Conservation (phyloP, 768 basidiomycete genomes). For the Lepiota brunneoincarnata region DNA sequence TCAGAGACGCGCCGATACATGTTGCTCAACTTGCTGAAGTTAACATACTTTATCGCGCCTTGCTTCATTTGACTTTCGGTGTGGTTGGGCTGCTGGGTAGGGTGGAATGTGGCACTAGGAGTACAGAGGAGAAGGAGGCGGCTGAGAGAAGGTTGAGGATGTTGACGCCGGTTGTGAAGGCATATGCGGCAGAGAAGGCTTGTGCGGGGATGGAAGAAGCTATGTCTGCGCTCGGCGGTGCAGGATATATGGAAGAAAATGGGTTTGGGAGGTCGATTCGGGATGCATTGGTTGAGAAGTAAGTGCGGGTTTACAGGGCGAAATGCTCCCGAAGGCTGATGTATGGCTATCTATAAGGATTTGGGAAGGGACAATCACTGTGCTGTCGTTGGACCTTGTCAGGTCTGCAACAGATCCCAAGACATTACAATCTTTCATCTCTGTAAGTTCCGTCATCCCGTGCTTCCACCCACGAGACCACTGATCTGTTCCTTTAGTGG, state of each 20-base stretch:
- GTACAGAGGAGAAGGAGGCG: conserved; percentile 32
- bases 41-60: conserved; percentile 61
- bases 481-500: conserved; percentile 43
- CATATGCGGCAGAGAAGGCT: conserved; percentile 65
- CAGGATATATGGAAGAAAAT: conserved; percentile 84
- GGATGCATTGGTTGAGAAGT: conserved; percentile 73
- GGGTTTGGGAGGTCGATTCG: conserved; percentile 66
- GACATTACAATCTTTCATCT: conserved; percentile 43
- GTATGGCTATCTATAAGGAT: conserved; percentile 39
- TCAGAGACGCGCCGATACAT: conserved; percentile 58
- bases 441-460: conserved; percentile 35
- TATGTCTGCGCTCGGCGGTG: conserved; percentile 72
- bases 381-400: conserved; percentile 65
- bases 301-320: conserved; percentile 7
- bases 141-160: conserved; percentile 57
- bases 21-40: conserved; percentile 62
- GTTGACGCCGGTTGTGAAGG: conserved; percentile 69
- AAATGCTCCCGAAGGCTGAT: neutral
- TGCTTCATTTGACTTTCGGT: conserved; percentile 63
- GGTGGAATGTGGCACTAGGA: conserved; percentile 46
- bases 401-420: conserved; percentile 47
- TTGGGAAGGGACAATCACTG: conserved; percentile 76
- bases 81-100: conserved; percentile 57
- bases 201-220: conserved; percentile 66
- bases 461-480: conserved; percentile 3